Base-by-base conservation (phyloP, 257 asterid species). In the Rubia yunnanensis region DNA sequence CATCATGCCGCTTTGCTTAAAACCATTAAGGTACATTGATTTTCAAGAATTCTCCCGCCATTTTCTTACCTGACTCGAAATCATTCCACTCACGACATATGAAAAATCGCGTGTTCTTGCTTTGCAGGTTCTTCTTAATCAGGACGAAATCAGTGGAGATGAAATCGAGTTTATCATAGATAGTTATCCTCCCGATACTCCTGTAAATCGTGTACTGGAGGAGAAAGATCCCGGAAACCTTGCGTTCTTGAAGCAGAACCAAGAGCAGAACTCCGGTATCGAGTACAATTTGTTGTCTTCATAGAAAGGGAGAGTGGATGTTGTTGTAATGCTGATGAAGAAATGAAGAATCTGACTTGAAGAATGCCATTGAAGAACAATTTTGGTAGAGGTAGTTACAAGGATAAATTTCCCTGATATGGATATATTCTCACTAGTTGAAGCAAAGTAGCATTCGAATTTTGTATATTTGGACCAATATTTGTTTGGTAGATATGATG, bases 1-100 rank as follows among this genome's bases (percentile, higher is more conserved):
- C 89, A 94, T 48, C 76, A 83, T 57, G 95, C 96, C 50, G 98
- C 98, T 73, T 78, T 94, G 72, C 85, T 94, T 62, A 94, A 90
- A 76, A 77, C 95, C 44, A 84, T 94, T 14, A 94, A 88, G 96
- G 99, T 94, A 11, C 48, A 10, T 2, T 39, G 48, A 39, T 39
- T 10, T n/a, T 39, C 17, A 11, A 39, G 48, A 39, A 39, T 11
- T 39, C 48, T 39, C 15, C n/a, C n/a, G n/a, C n/a, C n/a, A n/a
- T n/a, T n/a, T n/a, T n/a, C n/a, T n/a, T n/a, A n/a, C n/a, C n/a
- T n/a, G n/a, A n/a, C n/a, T n/a, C n/a, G n/a, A n/a, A n/a, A n/a
- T n/a, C n/a, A n/a, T n/a, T n/a, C n/a, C n/a, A n/a, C n/a, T n/a
- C n/a, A n/a, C n/a, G n/a, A n/a, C n/a, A n/a, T 31, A 20, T 65